Base-by-base conservation (phyloP, 768 basidiomycete species). In the Hericium alpestre region DNA sequence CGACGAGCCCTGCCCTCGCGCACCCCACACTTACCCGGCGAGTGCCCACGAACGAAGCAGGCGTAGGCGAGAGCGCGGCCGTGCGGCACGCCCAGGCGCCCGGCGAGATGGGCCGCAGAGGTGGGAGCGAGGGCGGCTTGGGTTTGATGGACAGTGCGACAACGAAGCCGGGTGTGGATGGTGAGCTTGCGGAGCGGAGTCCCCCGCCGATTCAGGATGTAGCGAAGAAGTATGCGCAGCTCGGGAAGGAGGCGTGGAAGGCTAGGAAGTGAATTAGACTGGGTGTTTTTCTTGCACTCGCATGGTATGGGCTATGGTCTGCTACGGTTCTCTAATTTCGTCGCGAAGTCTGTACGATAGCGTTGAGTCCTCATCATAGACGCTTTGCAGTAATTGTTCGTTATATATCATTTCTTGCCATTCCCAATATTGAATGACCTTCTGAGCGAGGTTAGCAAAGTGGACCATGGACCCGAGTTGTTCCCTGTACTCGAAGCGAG, bases 181-280 rank as follows among this genome's bases (percentile, higher is more conserved):
- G 71, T 38, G 62, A 64, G 55, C 73, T 79, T 23, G 71, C 69
- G 13, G 74, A 74, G 48, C 69, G 76, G 60, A 81, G 80, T 61
- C 74, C 77, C 2, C 76, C 70, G 43, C 77, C 77, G 15, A 73
- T 77, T 56, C 70, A 71, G 32, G 71, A 63, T 20, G 72, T 69
- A 53, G 77, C 74, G 18, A 73, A 75, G 65, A 70, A 69, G 59
- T 76, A 73, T 69, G 74, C 75, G 49, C 77, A 72, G 65, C 69
- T 72, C 58, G 81, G 76, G 46, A 64, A 78, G 37, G 66, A 74
- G 59, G 75, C 74, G 54, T 78, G 76, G 79, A 76, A 78, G 69
- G 65, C 67, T 60, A 72, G 78, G 62, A 80, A 76, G 66, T 78
- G 54, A 48, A 18, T 11, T 50, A 46, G 43, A 46, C 43, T 49